Evolutionary conservation across 768 basidiomycete species (phyloP), one percentile per base, ranked within the genome.

Genomic region (Kwoniella botswanensis): DNA sequence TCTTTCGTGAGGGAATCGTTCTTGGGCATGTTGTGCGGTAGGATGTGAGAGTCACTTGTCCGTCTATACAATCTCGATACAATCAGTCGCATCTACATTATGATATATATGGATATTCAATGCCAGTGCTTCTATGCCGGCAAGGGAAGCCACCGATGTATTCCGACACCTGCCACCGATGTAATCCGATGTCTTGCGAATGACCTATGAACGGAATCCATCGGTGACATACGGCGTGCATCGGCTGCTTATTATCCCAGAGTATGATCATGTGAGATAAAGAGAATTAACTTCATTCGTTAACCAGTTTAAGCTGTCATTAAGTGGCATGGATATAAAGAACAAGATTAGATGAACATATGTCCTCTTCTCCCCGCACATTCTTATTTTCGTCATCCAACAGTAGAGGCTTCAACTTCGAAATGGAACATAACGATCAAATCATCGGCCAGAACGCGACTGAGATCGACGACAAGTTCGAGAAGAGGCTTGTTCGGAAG

Each of bases 401-500:
- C 50, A 52, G 15, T 52, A 4, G 26, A 26, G 26, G 26, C 26
- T 26, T 26, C 54, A 55, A n/a, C 18, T n/a, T 55, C 54, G 12
- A 24, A 11, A 58, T 58, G 57, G 57, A 58, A 26, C 24, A 21
- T 46, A 46, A 7, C 44, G 44, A 11, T 29, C 57, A 58, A 35
- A 12, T 15, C 15, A 10, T 26, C 35, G 29, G 2, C 29, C 57
- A 35, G 12, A 24, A 9, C 3, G 57, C 7, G 29, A 1, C 57
- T 35, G 6, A 17, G 15, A 21, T 58, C 29, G 57, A 58, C 24
- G 57, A 12, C 7, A 58, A 35, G 12, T 58, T 58, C 57, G 57
- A 58, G 57, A 58, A 58, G 57, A 58, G 24, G 57, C 29, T 58
- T 15, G 57, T 58, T n/a, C 17, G 57, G 18, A 58, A 58, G 57